Evolutionary conservation across 1,284 basidiomycete genomes (phyloP).

Genomic region (Leccinum pallidistipes): DNA sequence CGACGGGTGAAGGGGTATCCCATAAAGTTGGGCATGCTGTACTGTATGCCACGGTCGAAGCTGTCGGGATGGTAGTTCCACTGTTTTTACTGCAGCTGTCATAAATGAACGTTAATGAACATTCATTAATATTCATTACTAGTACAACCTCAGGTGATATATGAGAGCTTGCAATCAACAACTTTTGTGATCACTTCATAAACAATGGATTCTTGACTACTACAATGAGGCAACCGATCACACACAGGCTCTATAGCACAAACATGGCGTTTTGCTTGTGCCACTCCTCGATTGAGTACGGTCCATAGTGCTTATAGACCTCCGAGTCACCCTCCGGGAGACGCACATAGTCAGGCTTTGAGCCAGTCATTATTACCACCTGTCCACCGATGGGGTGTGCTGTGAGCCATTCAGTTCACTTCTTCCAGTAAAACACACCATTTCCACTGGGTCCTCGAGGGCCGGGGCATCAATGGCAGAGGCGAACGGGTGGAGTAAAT

Average conservation of each 20-base stretch:
- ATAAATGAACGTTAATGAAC: too few relatives aligned
- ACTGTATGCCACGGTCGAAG: too few relatives aligned
- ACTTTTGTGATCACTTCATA: too few relatives aligned
- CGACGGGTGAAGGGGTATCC: too few relatives aligned
- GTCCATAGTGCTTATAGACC: slow-evolving; percentile 42
- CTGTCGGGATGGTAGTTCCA: too few relatives aligned
- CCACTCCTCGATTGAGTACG: slow-evolving; percentile 53
- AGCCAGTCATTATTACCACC: slow-evolving; percentile 47
- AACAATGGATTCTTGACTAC: background rate
- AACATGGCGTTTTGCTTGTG: slow-evolving; percentile 51
- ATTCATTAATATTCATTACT: too few relatives aligned
- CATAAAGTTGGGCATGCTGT: too few relatives aligned
- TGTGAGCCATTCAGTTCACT: background rate
- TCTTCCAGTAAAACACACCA: slow-evolving; percentile 37
- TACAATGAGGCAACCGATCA: background rate
- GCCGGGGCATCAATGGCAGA: slow-evolving; percentile 35
- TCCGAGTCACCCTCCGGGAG: slow-evolving; percentile 53
- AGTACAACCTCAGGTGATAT: too few relatives aligned
- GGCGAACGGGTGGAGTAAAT: too few relatives aligned
- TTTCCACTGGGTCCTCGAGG: slow-evolving; percentile 44
- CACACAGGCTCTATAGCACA: slow-evolving; percentile 21
- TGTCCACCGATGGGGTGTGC: slow-evolving; percentile 19
- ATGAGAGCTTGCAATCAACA: too few relatives aligned
- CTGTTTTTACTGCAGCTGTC: too few relatives aligned
- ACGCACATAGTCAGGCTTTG: slow-evolving; percentile 57